phyloP scores from a whole-genome alignment of 139 green algal species.

The Volvox africanus region DNA sequence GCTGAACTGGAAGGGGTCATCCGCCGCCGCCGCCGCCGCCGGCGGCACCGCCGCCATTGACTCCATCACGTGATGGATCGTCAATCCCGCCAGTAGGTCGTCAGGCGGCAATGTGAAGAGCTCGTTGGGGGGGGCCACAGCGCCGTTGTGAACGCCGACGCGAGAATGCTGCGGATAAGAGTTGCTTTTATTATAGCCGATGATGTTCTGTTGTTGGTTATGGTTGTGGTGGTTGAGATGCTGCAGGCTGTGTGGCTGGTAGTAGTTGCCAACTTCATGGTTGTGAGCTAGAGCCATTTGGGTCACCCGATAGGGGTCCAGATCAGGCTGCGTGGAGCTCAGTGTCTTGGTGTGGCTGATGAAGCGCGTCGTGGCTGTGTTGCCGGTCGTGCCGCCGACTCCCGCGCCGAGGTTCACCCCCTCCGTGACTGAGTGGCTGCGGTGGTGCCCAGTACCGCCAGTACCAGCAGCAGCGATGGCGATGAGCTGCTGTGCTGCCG shows the following conservation, averaged over 20 bases:
- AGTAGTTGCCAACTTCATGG: not conserved
- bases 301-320: not conserved
- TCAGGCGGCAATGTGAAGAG: not conserved
- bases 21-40: not conserved
- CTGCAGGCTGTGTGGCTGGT: not conserved
- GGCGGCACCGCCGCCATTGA: not conserved
- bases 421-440: slow-evolving; percentile 36
- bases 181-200: not conserved
- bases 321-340: not conserved
- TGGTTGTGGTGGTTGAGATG: not conserved
- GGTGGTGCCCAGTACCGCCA: slow-evolving; percentile 3
- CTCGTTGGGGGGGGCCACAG: too few relatives aligned
- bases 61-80: slow-evolving; percentile 42
- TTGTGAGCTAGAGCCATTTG: not conserved
- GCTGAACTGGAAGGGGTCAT: slow-evolving; percentile 25
- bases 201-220: not conserved
- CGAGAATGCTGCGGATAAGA: too few relatives aligned
- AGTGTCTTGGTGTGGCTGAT: not conserved
- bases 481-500: not conserved
- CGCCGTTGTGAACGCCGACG: too few relatives aligned
- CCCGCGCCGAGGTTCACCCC: not conserved
- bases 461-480: too few relatives aligned
- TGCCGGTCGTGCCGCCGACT: not conserved
- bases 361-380: not conserved
- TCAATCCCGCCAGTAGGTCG: slow-evolving; percentile 36